A percentile compares a stretch with the other conserved stretches of the same genome.
phyloP scores from a whole-genome alignment of 441 rosid genomes.

The Corymbia citriodora region DNA sequence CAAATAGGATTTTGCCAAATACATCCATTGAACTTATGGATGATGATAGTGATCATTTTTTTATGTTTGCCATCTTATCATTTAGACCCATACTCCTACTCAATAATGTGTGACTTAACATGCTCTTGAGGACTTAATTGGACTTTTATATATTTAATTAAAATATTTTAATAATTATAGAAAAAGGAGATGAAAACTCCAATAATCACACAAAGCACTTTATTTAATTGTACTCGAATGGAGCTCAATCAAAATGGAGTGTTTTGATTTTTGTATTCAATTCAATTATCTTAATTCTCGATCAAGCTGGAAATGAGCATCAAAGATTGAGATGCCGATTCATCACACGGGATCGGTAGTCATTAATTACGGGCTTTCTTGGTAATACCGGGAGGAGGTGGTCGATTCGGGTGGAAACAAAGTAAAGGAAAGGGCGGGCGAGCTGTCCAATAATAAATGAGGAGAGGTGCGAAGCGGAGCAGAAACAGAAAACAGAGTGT shows the following conservation, averaged over 20 bases:
- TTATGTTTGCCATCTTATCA: fast-evolving
- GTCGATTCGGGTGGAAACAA: neutral
- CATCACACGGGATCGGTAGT: neutral
- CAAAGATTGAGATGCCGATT: neutral
- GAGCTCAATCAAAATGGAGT: fast-evolving
- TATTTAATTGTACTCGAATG: fast-evolving
- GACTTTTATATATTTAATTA: neutral
- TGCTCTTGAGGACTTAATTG: fast-evolving
- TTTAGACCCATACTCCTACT: fast-evolving
- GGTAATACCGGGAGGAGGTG: fast-evolving
- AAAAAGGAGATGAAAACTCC: fast-evolving
- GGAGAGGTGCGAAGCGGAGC: neutral
- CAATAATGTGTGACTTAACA: fast-evolving
- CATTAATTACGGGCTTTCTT: neutral
- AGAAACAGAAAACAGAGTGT: neutral
- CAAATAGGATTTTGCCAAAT: neutral
- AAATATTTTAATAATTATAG: fast-evolving
- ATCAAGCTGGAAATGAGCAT: neutral
- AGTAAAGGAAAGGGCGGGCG: neutral
- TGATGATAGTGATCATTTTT: neutral
- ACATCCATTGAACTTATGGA: neutral
- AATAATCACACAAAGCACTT: fast-evolving
- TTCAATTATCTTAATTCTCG: fast-evolving
- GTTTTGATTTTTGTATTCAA: neutral
- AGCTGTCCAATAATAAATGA: neutral